phyloP scores from a whole-genome alignment of 2,329 filamentous ascomycete species.

The Diaporthe destruens region DNA sequence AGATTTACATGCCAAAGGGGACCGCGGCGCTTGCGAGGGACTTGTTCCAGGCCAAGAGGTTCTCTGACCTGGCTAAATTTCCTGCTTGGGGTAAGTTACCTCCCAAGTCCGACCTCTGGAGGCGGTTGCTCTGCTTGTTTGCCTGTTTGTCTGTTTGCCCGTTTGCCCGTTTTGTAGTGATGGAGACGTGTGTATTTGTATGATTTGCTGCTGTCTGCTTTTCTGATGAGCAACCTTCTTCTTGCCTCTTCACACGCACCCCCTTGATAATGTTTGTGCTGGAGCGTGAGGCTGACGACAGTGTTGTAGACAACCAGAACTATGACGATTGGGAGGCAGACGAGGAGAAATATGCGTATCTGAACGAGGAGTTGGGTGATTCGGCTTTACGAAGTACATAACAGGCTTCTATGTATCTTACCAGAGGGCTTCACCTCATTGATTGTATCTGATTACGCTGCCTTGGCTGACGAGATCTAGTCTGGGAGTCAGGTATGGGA shows the following conservation, averaged over 20 bases:
- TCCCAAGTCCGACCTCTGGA: background rate
- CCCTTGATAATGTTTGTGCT: background rate
- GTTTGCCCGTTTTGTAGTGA: background rate
- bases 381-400: background rate
- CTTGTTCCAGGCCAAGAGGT: background rate
- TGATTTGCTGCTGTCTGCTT: background rate
- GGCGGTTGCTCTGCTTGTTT: background rate
- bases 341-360: background rate
- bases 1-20: conserved; percentile 26
- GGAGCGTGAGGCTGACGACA: background rate
- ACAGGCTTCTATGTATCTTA: background rate
- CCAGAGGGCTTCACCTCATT: background rate
- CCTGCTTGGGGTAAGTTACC: conserved; percentile 10
- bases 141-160: background rate
- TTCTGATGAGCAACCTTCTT: background rate
- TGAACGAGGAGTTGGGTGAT: conserved; percentile 2
- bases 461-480: background rate
- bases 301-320: background rate
- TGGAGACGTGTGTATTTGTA: too few relatives aligned
- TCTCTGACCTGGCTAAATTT: conserved; percentile 11
- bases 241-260: too few relatives aligned
- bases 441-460: background rate
- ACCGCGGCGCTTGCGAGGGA: background rate
- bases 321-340: conserved; percentile 1
- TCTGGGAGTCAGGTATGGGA: background rate